Evolutionary conservation across 2,329 filamentous ascomycete species (phyloP).

Genomic region (Nothophaeocryptopus gaeumannii): DNA sequence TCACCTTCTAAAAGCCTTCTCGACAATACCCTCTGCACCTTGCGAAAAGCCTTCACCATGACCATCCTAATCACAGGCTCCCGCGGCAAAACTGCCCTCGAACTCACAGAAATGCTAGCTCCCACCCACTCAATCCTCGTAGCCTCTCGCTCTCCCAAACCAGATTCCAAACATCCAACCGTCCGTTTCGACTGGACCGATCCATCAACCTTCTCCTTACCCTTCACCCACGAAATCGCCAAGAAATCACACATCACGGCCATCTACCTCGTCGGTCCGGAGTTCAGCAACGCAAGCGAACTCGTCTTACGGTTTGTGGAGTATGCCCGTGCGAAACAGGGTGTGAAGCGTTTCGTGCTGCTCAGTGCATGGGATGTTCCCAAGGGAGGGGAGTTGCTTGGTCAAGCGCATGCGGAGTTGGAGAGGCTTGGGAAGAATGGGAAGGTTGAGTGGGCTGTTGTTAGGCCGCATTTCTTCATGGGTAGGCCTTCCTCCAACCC

Average conservation of each 20-base stretch:
- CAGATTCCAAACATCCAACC: constrained; percentile 5
- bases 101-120: constrained; percentile 12
- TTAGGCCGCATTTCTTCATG: constrained; percentile 49
- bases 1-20: too few species aligned
- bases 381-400: constrained; percentile 10
- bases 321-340: constrained; percentile 36
- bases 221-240: constrained; percentile 29
- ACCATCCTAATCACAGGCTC: constrained; percentile 24
- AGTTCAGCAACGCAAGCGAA: constrained; percentile 33
- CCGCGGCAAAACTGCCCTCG: constrained; percentile 19
- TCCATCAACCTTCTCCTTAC: constrained; percentile 39
- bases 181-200: constrained; percentile 48
- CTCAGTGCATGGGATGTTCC: constrained; percentile 28
- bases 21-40: too few species aligned
- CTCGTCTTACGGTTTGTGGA: constrained; percentile 45
- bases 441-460: constrained; percentile 42
- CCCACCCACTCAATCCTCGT: constrained; percentile 10
- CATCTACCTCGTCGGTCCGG: constrained; percentile 45
- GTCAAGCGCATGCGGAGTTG: constrained; percentile 14
- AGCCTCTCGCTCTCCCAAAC: constrained; percentile 9
- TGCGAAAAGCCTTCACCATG: constrained; percentile 4
- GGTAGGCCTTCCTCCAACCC: constrained; percentile 29
- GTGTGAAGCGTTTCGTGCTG: constrained; percentile 44
- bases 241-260: constrained; percentile 32
- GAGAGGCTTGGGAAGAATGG: constrained; percentile 23